Conservation (phyloP, 2,329 filamentous ascomycete species). For the Colletotrichum aenigma region DNA sequence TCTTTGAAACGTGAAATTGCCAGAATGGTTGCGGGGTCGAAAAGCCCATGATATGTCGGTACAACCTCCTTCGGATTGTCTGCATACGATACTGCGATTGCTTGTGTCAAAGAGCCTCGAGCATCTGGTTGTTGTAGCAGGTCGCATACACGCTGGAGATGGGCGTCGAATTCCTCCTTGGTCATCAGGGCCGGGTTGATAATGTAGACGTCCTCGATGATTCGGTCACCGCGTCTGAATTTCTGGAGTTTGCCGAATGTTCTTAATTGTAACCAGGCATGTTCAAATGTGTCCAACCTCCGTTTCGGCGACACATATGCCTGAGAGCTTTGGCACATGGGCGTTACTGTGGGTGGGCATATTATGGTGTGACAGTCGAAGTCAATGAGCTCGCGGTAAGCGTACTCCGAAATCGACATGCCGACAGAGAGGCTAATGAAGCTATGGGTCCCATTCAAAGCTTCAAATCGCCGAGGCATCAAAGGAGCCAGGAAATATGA, state of each 20-base stretch:
- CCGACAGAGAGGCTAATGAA: rapidly evolving
- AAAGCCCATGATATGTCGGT: not conserved
- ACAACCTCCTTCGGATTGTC: rapidly evolving
- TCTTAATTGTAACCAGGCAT: not conserved
- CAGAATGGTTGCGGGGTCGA: not conserved
- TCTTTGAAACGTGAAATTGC: not conserved
- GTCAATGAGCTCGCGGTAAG: not conserved
- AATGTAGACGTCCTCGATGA: not conserved
- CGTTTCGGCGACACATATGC: not conserved
- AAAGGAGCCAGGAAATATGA: rapidly evolving
- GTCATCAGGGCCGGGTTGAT: not conserved
- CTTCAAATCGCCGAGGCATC: rapidly evolving
- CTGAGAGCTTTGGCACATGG: not conserved
- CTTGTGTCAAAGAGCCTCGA: rapidly evolving
- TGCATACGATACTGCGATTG: not conserved
- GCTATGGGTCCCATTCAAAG: rapidly evolving
- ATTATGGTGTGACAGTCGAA: rapidly evolving
- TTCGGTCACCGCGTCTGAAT: not conserved
- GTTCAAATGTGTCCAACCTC: rapidly evolving
- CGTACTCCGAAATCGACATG: not conserved
- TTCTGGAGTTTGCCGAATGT: not conserved
- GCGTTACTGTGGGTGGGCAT: rapidly evolving
- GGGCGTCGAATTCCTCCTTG: rapidly evolving
- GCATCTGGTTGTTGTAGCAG: rapidly evolving
- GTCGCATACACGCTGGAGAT: rapidly evolving